Percentiles rank a stretch among this genome's conserved stretches.
Conservation (phyloP, 371 early-diverging fungal genomes). For the Rhizopus sp. region DNA sequence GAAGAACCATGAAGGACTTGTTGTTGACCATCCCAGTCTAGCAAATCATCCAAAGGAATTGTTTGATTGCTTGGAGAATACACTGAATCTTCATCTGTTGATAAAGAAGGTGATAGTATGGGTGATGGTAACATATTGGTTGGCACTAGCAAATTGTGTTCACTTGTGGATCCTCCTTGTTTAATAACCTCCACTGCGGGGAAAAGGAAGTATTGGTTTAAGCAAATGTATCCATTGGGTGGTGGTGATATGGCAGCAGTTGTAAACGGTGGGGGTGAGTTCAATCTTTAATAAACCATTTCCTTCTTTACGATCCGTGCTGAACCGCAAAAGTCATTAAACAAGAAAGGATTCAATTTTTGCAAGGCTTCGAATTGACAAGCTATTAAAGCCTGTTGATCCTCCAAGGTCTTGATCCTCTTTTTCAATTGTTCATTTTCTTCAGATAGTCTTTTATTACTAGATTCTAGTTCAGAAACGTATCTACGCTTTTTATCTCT, state of each 20-base stretch:
- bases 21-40: conserved; percentile 47
- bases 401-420: conserved; percentile 67
- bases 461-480: conserved; percentile 72
- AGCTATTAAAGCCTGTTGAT: conserved; percentile 56
- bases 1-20: too few species aligned
- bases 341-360: conserved; percentile 50
- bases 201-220: too few species aligned
- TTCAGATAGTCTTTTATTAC: conserved; percentile 63
- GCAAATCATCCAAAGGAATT: conserved; percentile 39
- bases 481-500: conserved; percentile 88
- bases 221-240: conserved; percentile 28
- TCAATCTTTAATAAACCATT: conserved; percentile 6
- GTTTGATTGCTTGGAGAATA: conserved; percentile 26
- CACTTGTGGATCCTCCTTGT: conserved; percentile 17
- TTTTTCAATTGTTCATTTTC: conserved; percentile 66
- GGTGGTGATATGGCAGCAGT: conserved; percentile 15
- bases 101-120: conserved; percentile 32
- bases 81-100: conserved; percentile 31
- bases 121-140: conserved; percentile 23
- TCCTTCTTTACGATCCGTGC: conserved; percentile 52
- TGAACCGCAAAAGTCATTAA: conserved; percentile 61
- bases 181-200: conserved; percentile 52
- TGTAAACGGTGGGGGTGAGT: neutral
- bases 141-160: conserved; percentile 12
- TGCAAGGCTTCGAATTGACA: conserved; percentile 61